phyloP scores from a whole-genome alignment of 129 eudicot species.

The Erigeron canadensis region DNA sequence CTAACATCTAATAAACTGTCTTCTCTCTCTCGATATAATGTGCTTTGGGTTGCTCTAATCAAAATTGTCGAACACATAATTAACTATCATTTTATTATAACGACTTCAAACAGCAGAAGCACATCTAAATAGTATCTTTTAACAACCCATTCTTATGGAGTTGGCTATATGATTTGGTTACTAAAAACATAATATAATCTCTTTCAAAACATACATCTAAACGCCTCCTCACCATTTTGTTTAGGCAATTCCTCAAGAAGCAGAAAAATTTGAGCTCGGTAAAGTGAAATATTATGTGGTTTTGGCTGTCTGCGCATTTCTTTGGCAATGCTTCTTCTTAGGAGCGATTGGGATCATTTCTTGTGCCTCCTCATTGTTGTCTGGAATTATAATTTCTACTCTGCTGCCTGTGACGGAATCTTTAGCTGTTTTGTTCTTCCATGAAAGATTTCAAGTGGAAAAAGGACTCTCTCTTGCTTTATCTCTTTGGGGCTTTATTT shows the following conservation, averaged over 20 bases:
- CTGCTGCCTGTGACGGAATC: background rate
- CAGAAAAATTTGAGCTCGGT: background rate
- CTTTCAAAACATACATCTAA: too few relatives aligned
- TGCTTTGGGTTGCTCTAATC: too few relatives aligned
- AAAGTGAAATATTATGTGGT: background rate
- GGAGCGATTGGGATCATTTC: background rate
- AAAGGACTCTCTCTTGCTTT: too few relatives aligned
- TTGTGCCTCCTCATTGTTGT: background rate
- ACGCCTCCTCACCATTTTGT: background rate
- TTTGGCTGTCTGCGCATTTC: background rate
- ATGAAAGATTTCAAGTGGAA: background rate
- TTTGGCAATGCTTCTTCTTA: background rate
- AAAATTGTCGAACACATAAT: too few relatives aligned
- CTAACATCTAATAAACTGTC: too few relatives aligned
- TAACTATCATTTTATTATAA: too few relatives aligned
- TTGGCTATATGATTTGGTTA: too few relatives aligned
- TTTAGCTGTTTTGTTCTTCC: background rate
- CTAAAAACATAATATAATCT: too few relatives aligned
- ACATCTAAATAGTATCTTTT: too few relatives aligned
- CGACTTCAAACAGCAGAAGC: too few relatives aligned
- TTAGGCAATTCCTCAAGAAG: background rate
- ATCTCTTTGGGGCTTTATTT: background rate
- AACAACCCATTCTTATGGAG: too few relatives aligned
- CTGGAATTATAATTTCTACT: background rate
- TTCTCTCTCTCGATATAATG: too few relatives aligned